Conservation (phyloP, 164 flowering plant genomes). For the Annona squamosa region DNA sequence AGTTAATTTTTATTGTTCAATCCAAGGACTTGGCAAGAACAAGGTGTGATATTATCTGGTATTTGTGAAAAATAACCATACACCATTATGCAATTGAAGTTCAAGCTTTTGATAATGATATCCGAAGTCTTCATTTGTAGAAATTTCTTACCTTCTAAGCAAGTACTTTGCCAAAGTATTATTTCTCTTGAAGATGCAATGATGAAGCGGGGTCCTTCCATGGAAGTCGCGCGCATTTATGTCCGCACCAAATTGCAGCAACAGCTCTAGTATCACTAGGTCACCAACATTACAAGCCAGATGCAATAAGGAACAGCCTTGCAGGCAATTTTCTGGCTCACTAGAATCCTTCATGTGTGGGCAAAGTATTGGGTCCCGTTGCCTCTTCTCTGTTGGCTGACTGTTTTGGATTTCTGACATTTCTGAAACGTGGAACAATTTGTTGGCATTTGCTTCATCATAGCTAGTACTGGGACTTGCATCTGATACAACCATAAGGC, state of each 20-base stretch:
- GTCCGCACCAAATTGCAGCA: constrained; percentile 81
- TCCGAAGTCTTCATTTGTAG: background rate
- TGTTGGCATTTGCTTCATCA: constrained; percentile 35
- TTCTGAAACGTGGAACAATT: constrained; percentile 26
- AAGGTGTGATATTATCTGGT: background rate
- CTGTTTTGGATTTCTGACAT: constrained; percentile 19
- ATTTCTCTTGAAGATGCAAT: constrained; percentile 60
- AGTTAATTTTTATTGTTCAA: too few species aligned
- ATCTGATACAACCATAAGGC: constrained; percentile 51
- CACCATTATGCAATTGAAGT: background rate
- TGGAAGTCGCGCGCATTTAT: constrained; percentile 67
- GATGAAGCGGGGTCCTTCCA: constrained; percentile 91
- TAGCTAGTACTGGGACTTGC: constrained; percentile 45
- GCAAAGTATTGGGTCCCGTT: constrained; percentile 43
- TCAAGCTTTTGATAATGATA: background rate
- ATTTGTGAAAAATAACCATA: background rate
- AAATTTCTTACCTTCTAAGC: constrained; percentile 60
- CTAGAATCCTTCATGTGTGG: constrained; percentile 34
- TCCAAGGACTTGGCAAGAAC: too few species aligned
- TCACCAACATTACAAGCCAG: constrained; percentile 62
- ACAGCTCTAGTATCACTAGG: constrained; percentile 65
- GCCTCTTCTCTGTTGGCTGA: constrained; percentile 16
- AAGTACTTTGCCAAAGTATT: constrained; percentile 61
- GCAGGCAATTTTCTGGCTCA: constrained; percentile 43
- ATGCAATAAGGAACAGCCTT: constrained; percentile 83